These are phyloP conservation scores for Haplographium delicatum DNA, from an alignment of 495 filamentous ascomycete genomes.

Conservation along the genomic window DNA sequence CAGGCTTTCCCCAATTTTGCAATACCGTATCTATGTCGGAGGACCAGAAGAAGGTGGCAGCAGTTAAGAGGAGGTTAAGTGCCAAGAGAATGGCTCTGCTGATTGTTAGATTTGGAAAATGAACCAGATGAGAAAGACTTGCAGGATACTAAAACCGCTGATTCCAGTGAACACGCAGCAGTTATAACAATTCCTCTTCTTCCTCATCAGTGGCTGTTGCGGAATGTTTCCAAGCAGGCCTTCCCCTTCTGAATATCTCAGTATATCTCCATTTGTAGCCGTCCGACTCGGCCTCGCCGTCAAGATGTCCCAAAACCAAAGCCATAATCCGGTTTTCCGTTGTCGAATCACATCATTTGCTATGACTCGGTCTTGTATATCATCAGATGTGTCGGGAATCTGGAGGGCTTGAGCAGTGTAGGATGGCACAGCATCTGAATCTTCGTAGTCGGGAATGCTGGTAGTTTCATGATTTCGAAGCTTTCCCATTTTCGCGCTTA, in stretches of 20 bases:
- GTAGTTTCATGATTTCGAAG: too few relatives aligned
- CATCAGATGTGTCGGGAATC: too few relatives aligned
- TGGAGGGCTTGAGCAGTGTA: too few relatives aligned
- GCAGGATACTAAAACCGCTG: conserved; percentile 31
- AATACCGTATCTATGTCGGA: conserved; percentile 51
- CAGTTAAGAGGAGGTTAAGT: conserved; percentile 44
- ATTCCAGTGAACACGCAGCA: conserved; percentile 25
- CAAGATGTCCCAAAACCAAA: conserved; percentile 1
- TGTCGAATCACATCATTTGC: background rate
- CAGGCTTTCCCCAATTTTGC: conserved; percentile 46
- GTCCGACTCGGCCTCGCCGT: conserved; percentile 7
- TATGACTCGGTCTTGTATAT: conserved; percentile 6
- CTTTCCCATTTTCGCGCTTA: too few relatives aligned
- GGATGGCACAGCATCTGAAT: too few relatives aligned
- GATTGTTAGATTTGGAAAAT: conserved; percentile 1
- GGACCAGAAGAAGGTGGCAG: conserved; percentile 50
- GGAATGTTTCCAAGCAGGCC: too few relatives aligned
- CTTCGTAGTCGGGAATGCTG: too few relatives aligned
- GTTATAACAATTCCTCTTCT: conserved; percentile 20
- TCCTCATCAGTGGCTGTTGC: too few relatives aligned
- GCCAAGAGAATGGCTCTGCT: conserved; percentile 32
- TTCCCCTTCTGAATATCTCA: background rate
- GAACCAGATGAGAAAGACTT: conserved; percentile 11
- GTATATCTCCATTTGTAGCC: background rate
- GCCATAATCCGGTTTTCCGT: background rate